Evolutionary conservation across 345 rosid genomes (phyloP), one percentile per base, ranked within the genome.

Genomic region (Clausena lansium): DNA sequence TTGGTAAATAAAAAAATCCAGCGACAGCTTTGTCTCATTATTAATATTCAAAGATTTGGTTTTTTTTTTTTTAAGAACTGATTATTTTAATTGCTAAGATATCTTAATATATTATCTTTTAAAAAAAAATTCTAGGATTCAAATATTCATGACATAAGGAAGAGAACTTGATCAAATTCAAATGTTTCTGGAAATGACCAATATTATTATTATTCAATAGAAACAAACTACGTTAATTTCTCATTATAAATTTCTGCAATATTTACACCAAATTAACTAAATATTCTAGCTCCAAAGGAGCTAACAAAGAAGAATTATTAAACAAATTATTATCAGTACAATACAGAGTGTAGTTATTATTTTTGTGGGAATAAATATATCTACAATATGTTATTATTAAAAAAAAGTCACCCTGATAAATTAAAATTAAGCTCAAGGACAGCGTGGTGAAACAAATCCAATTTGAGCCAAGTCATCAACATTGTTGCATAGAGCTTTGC

Each of bases 401-500:
- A 52, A 17, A 52, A 52, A 52, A 15, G 8, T 15, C 8, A 52
- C 17, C 0, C 17, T 52, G 17, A 52, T 1, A 39, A 39, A 39
- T 39, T 47, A 47, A 45, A 47, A 47, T 47, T 47, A 41, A 41
- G 50, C 20, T 71, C 64, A 80, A n/a, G 81, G 75, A 79, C 95
- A 91, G 6, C 59, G 62, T 35, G 95, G 97, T 73, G 81, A 86
- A 80, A 94, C 91, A 36, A 15, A 25, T 35, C 89, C 97, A 13
- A 39, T 60, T 76, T 84, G 71, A 54, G 74, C 73, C 36, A 82
- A 72, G 39, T 89, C 32, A 39, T 86, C 32, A 4, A 78, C 93
- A 78, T 89, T 57, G 50, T 77, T 80, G 88, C 98, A 94, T 17
- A 71, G 45, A 60, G 97, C 95, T 76, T 71, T 27, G 82, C 79